phyloP scores from a whole-genome alignment of 2,329 filamentous ascomycete species.

The Aspergillus sp. region DNA sequence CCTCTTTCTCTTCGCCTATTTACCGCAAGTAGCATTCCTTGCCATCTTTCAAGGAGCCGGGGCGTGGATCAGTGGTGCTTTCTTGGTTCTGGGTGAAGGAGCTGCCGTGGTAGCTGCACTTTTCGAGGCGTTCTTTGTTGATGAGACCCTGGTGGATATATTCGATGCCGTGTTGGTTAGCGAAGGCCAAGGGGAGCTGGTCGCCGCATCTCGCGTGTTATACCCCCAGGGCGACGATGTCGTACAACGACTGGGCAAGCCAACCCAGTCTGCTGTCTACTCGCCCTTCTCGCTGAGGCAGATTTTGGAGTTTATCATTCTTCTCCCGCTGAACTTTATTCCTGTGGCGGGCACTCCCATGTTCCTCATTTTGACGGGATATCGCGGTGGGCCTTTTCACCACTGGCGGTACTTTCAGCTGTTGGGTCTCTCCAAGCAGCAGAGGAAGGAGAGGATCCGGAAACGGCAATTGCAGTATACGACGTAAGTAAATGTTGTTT shows the following conservation, averaged over 20 bases:
- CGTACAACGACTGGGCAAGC: constrained; percentile 80
- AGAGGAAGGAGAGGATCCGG: constrained; percentile 72
- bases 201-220: constrained; percentile 68
- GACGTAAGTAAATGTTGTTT: constrained; percentile 58
- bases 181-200: constrained; percentile 69
- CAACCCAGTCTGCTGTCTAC: constrained; percentile 75
- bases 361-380: constrained; percentile 87
- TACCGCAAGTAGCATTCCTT: constrained; percentile 87
- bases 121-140: constrained; percentile 81
- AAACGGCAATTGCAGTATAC: constrained; percentile 79
- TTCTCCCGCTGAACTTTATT: constrained; percentile 83
- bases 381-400: constrained; percentile 82
- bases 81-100: constrained; percentile 76
- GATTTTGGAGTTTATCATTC: constrained; percentile 79
- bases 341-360: constrained; percentile 81
- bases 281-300: constrained; percentile 90
- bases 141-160: constrained; percentile 76
- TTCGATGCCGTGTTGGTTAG: constrained; percentile 87
- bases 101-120: constrained; percentile 66
- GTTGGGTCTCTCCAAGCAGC: constrained; percentile 71
- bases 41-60: constrained; percentile 83
- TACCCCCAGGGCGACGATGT: constrained; percentile 71
- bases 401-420: constrained; percentile 92
- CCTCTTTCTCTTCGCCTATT: constrained; percentile 84
- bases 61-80: constrained; percentile 87